These are phyloP conservation scores for Peterozyma xylosa DNA, from an alignment of 805 yeast genomes.

Conservation along the genomic window DNA sequence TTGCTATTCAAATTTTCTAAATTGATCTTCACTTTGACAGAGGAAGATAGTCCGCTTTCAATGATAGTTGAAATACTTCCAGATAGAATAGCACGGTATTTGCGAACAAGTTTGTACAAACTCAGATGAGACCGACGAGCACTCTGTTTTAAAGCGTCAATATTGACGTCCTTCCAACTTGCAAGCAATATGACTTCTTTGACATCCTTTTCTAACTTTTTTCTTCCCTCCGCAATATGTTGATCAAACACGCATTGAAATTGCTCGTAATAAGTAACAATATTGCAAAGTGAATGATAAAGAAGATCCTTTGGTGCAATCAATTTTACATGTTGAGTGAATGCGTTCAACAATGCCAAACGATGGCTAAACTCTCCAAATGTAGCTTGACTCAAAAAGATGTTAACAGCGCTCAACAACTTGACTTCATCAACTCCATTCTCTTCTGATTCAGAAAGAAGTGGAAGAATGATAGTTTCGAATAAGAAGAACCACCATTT, in stretches of 20 bases:
- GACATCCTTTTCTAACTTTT: conserved; percentile 66
- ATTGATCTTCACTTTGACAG: conserved; percentile 2
- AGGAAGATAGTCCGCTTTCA: conserved; percentile 44
- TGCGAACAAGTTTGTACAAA: conserved; percentile 76
- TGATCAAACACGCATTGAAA: conserved; percentile 45
- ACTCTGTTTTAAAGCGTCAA: conserved; percentile 89
- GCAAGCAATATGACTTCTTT: conserved; percentile 82
- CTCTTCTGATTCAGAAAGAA: conserved; percentile 29
- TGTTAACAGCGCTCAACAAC: conserved; percentile 53
- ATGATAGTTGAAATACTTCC: conserved; percentile 45
- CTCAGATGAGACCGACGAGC: conserved; percentile 82
- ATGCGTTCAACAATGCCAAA: conserved; percentile 55
- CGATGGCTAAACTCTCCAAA: conserved; percentile 67
- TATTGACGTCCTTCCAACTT: conserved; percentile 95
- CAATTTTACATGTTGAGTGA: conserved; percentile 42
- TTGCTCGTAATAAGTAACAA: conserved; percentile 59
- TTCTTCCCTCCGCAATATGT: conserved; percentile 36
- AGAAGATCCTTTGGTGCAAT: conserved; percentile 19
- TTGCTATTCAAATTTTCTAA: conserved; percentile 3
- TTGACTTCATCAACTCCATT: conserved; percentile 21
- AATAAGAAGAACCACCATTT: conserved; percentile 91
- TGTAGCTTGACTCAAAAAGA: conserved; percentile 69
- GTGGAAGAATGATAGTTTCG: conserved; percentile 63
- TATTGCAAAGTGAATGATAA: conserved; percentile 43
- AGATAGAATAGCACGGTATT: conserved; percentile 60